Conservation (phyloP, 805 yeast species). For the Saccharomyces mikatae region DNA sequence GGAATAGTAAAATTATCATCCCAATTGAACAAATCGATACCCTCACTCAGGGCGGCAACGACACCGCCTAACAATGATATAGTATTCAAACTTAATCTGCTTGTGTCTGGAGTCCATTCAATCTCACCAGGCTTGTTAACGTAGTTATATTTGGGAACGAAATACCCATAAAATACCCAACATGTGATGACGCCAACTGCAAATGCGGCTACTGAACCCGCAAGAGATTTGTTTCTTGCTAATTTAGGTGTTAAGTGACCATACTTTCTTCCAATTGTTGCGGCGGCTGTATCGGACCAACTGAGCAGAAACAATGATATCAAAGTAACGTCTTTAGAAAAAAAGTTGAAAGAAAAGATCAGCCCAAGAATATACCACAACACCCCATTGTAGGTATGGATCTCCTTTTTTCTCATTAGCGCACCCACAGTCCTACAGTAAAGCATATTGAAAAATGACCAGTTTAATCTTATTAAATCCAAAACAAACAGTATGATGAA, state of each 20-base stretch:
- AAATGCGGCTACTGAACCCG: slow-evolving; percentile 87
- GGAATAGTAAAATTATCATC: slow-evolving; percentile 97
- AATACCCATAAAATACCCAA: slow-evolving; percentile 60
- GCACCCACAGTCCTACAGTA: slow-evolving; percentile 69
- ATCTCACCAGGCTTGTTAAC: slow-evolving; percentile 51
- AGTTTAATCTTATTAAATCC: slow-evolving; percentile 61
- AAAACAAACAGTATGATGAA: slow-evolving; percentile 49
- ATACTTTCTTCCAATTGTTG: slow-evolving; percentile 80
- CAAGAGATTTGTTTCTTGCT: slow-evolving; percentile 68
- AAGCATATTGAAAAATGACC: slow-evolving; percentile 51
- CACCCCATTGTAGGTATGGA: slow-evolving; percentile 69
- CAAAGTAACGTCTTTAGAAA: slow-evolving; percentile 74
- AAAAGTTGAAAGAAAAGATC: slow-evolving; percentile 55
- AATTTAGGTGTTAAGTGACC: slow-evolving; percentile 80
- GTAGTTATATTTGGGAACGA: slow-evolving; percentile 54
- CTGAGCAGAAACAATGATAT: slow-evolving; percentile 73
- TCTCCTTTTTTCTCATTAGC: slow-evolving; percentile 78
- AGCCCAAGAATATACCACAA: slow-evolving; percentile 82
- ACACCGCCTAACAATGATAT: slow-evolving; percentile 63
- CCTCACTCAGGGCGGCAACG: slow-evolving; percentile 81
- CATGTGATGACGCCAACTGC: slow-evolving; percentile 60
- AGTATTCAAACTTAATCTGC: slow-evolving; percentile 43
- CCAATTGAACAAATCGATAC: slow-evolving; percentile 62
- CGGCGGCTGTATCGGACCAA: slow-evolving; percentile 98
- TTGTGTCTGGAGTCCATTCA: slow-evolving; percentile 56